Conservation (phyloP, 768 basidiomycete genomes). For the Amyloporia xantha region DNA sequence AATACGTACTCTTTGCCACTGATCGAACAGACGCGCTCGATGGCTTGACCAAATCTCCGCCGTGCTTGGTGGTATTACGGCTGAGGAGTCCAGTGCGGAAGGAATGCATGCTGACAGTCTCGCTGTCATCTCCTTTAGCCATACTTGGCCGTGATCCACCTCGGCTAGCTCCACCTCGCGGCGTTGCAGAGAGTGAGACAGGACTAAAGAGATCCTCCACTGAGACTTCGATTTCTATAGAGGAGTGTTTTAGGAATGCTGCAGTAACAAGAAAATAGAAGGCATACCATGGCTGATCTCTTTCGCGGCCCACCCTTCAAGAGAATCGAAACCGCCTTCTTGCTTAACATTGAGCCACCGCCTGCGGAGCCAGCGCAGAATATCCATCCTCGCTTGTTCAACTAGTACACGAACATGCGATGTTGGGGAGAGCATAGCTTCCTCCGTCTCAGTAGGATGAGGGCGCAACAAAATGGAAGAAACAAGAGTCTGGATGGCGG, state of each 20-base stretch:
- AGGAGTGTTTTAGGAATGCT: no score
- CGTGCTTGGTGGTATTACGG: conserved; percentile 20
- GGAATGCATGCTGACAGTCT: conserved; percentile 39
- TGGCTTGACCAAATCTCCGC: conserved; percentile 20
- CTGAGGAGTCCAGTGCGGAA: conserved; percentile 39
- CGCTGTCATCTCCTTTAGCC: conserved; percentile 26
- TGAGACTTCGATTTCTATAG: conserved; percentile 71
- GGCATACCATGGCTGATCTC: conserved; percentile 78
- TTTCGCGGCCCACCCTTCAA: conserved; percentile 86
- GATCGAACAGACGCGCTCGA: conserved; percentile 40
- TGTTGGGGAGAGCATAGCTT: conserved; percentile 60
- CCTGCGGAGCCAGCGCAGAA: conserved; percentile 68
- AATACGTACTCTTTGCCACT: conserved; percentile 36
- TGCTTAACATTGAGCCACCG: conserved; percentile 73
- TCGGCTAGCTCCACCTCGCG: conserved; percentile 15
- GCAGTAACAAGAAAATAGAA: not conserved
- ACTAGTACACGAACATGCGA: conserved; percentile 67
- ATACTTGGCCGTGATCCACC: conserved; percentile 15
- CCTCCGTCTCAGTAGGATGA: conserved; percentile 48
- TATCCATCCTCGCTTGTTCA: conserved; percentile 61
- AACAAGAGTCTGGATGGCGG: conserved; percentile 52
- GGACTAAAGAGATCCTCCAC: conserved; percentile 64
- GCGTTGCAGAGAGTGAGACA: conserved; percentile 23
- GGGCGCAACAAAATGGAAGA: conserved; percentile 65
- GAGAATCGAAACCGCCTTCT: conserved; percentile 69